These are phyloP conservation scores for Wickerhamiella australiensis DNA, from an alignment of 805 yeast genomes.

Conservation along the genomic window DNA sequence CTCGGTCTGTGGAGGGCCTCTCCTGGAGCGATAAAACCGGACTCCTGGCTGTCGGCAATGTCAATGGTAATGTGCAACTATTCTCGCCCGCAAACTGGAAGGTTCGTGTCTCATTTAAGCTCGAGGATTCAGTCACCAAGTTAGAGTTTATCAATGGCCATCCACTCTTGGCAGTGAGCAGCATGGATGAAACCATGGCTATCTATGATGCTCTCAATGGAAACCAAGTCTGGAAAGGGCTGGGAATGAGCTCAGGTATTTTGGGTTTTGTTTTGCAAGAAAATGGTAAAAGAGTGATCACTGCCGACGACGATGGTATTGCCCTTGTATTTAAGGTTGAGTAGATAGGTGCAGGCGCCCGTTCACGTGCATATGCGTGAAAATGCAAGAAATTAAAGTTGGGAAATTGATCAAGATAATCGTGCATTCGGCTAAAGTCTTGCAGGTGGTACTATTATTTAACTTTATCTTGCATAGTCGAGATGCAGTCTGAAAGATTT, in stretches of 20 bases:
- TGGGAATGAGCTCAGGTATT: conserved; percentile 91
- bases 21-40: conserved; percentile 60
- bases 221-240: conserved; percentile 58
- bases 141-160: conserved; percentile 45
- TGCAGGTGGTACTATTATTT: no score
- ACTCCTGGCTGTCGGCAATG: conserved; percentile 76
- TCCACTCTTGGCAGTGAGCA: conserved; percentile 46
- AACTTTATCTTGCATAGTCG: no score
- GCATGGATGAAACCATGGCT: conserved; percentile 76
- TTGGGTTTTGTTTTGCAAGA: conserved; percentile 67
- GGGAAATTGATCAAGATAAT: no score
- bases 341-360: neutral
- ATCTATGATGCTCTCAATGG: conserved; percentile 88
- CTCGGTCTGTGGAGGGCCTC: conserved; percentile 67
- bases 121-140: conserved; percentile 78
- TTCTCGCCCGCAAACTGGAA: conserved; percentile 83
- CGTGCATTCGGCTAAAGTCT: no score
- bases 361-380: no score
- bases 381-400: no score
- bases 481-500: no score
- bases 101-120: conserved; percentile 54
- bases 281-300: conserved; percentile 55
- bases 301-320: conserved; percentile 97
- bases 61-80: conserved; percentile 72
- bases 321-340: conserved; percentile 48